Evolutionary conservation across 139 green algal species (phyloP).

Genomic region (Monoraphidium neglectum): DNA sequence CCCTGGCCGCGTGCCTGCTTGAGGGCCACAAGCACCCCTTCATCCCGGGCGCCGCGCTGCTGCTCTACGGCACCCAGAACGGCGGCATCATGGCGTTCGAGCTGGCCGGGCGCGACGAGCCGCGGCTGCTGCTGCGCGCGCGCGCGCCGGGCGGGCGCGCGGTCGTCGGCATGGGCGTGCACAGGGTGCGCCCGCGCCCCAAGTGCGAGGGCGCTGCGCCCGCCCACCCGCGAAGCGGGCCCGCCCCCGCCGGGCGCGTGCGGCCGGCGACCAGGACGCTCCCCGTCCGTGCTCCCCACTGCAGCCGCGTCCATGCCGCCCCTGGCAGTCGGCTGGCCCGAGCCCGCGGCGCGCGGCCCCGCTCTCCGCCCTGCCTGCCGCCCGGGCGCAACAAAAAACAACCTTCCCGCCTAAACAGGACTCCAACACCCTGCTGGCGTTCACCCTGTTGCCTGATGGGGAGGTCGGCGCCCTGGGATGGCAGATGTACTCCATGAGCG

Average conservation of each 20-base stretch:
- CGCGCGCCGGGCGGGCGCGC: slow-evolving; percentile 11
- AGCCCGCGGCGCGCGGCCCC: no score
- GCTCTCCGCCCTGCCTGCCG: no score
- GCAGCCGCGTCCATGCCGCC: no score
- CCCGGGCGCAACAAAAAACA: neutral
- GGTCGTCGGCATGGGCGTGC: slow-evolving; percentile 33
- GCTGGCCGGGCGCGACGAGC: slow-evolving; percentile 19
- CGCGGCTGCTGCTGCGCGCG: slow-evolving; percentile 3
- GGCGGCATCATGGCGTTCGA: slow-evolving; percentile 31
- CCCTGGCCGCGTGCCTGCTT: neutral
- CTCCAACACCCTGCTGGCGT: slow-evolving; percentile 1
- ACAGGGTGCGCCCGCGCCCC: slow-evolving; percentile 27
- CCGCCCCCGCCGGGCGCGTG: no score
- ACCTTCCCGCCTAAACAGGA: neutral
- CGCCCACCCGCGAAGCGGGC: no score
- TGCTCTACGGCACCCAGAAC: slow-evolving; percentile 23
- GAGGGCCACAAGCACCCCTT: slow-evolving; percentile 30
- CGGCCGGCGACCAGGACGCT: no score
- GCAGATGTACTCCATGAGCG: neutral
- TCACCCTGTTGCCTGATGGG: neutral
- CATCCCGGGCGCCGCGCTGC: slow-evolving; percentile 7
- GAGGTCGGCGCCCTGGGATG: neutral
- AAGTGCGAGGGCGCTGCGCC: no score
- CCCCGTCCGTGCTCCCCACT: no score
- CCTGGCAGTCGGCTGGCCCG: no score